phyloP scores from a whole-genome alignment of 179 eudicot genomes.

The Patellifolia procumbens region DNA sequence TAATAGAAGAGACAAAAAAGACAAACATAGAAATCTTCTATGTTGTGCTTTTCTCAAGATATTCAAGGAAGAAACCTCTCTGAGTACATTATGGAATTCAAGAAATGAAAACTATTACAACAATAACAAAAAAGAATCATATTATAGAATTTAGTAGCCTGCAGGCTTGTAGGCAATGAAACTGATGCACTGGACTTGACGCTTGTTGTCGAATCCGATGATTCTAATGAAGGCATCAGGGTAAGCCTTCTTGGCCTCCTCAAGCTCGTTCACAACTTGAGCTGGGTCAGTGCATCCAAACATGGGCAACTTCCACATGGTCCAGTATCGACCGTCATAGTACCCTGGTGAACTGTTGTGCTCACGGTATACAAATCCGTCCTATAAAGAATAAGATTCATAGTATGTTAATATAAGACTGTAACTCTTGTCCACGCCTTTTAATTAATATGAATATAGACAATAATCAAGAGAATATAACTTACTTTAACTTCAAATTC shows the following conservation, averaged over 20 bases:
- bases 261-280: too few relatives aligned
- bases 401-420: too few relatives aligned
- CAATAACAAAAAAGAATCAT: not conserved
- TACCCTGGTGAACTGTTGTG: conserved; percentile 61
- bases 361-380: conserved; percentile 53
- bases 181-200: too few relatives aligned
- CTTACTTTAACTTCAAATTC: conserved; percentile 71
- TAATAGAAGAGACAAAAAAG: not conserved
- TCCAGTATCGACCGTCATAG: conserved; percentile 86
- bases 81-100: conserved; percentile 4
- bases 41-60: not conserved
- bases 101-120: too few relatives aligned
- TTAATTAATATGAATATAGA: too few relatives aligned
- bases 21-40: not conserved
- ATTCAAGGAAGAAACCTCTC: not conserved
- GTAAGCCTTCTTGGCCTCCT: too few relatives aligned
- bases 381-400: conserved; percentile 9
- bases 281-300: too few relatives aligned
- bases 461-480: not conserved
- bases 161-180: too few relatives aligned
- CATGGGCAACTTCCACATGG: too few relatives aligned
- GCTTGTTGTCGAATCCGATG: too few relatives aligned
- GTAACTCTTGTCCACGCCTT: too few relatives aligned
- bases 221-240: too few relatives aligned
- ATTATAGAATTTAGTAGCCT: not conserved